These are phyloP conservation scores for Bruguiera parviflora DNA, from an alignment of 345 rosid species.

Conservation along the genomic window DNA sequence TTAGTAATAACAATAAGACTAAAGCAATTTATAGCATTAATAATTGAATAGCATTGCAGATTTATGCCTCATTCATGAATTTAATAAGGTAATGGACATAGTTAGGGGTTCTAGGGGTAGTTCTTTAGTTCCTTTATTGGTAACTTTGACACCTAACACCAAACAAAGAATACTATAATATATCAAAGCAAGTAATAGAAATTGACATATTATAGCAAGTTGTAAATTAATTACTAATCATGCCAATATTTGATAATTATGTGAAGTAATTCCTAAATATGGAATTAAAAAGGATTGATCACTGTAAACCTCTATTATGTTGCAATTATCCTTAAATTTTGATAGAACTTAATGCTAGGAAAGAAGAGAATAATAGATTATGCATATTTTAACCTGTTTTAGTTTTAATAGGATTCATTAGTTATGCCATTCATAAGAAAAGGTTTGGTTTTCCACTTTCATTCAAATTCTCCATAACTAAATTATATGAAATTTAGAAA, in stretches of 20 bases:
- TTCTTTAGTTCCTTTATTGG: conserved; percentile 30
- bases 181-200: background rate
- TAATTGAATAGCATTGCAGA: too few relatives aligned
- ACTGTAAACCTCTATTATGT: too few relatives aligned
- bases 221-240: background rate
- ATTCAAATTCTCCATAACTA: background rate
- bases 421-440: background rate
- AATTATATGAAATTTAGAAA: background rate
- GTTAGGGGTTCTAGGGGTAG: conserved; percentile 32
- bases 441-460: background rate
- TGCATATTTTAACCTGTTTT: background rate
- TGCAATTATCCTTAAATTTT: too few relatives aligned
- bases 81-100: conserved; percentile 23
- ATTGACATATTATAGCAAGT: background rate
- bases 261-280: background rate
- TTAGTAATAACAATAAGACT: too few relatives aligned
- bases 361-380: background rate
- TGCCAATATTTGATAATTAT: background rate
- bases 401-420: background rate
- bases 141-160: conserved; percentile 30
- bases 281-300: background rate
- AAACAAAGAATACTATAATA: background rate
- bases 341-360: background rate
- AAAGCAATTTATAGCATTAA: too few relatives aligned
- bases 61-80: too few relatives aligned